These are phyloP conservation scores for Ceratobasidium sp. DNA, from an alignment of 1,284 basidiomycete genomes.

Conservation along the genomic window DNA sequence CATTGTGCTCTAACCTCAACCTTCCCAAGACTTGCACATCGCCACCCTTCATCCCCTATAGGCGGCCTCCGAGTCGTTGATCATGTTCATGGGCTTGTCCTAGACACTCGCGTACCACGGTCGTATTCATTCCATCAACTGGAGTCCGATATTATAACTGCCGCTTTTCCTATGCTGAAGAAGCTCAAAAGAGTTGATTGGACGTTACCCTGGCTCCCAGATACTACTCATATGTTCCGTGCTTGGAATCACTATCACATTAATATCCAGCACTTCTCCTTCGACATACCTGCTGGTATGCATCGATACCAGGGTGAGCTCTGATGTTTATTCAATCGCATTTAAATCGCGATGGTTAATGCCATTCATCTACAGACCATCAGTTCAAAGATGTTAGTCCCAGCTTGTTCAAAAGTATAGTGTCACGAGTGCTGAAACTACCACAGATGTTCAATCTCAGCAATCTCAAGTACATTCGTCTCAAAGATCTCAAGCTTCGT, in stretches of 20 bases:
- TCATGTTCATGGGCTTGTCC: constrained; percentile 6
- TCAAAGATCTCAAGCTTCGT: constrained; percentile 33
- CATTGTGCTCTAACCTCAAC: not conserved
- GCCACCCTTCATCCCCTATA: not conserved
- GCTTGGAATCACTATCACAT: not conserved
- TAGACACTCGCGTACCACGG: constrained; percentile 27
- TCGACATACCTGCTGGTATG: constrained; percentile 23
- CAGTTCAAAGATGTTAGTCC: constrained; percentile 23
- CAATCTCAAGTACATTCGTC: constrained; percentile 34
- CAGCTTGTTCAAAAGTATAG: not conserved
- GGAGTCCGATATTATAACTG: constrained; percentile 12
- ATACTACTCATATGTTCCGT: constrained; percentile 1
- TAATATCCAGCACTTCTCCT: constrained; percentile 29
- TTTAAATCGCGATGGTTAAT: not conserved
- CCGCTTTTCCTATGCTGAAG: constrained; percentile 24
- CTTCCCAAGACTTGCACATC: too few relatives aligned
- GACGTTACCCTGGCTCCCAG: constrained; percentile 30
- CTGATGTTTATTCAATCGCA: not conserved
- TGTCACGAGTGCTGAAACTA: not conserved
- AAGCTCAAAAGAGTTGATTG: constrained; percentile 33
- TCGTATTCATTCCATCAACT: not conserved
- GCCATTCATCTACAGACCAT: not conserved
- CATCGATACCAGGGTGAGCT: not conserved
- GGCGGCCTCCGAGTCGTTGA: constrained; percentile 27
- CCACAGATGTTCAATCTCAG: constrained; percentile 27